phyloP scores from a whole-genome alignment of 2,329 filamentous ascomycete genomes.

The Cylindrodendrum hubeiense region DNA sequence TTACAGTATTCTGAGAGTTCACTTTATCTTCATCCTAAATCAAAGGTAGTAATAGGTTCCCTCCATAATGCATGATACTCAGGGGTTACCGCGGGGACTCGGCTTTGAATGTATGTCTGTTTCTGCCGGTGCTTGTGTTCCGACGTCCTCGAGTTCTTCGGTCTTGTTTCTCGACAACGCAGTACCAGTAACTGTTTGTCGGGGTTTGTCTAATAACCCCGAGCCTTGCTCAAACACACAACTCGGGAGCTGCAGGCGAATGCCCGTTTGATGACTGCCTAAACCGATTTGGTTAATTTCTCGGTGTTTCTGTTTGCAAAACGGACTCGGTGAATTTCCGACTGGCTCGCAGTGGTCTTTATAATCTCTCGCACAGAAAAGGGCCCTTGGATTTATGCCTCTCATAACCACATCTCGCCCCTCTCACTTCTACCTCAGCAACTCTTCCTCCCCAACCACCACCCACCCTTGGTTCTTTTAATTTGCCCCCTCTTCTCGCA shows the following conservation, averaged over 20 bases:
- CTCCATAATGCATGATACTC: not conserved
- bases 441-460: not conserved
- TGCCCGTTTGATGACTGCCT: constrained; percentile 2
- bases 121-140: not conserved
- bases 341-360: not conserved
- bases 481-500: not conserved
- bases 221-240: not conserved
- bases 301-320: constrained; percentile 11
- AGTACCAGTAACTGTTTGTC: not conserved
- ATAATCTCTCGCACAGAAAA: constrained; percentile 5
- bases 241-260: not conserved
- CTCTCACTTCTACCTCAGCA: not conserved
- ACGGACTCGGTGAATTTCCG: not conserved
- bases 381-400: not conserved
- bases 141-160: not conserved
- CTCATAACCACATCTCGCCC: not conserved
- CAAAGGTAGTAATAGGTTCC: not conserved
- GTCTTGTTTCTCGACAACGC: not conserved
- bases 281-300: not conserved
- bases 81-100: not conserved
- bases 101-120: not conserved
- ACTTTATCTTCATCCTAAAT: not conserved
- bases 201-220: not conserved
- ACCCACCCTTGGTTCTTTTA: not conserved
- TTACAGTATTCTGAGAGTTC: not conserved